phyloP scores from a whole-genome alignment of 129 eudicot species.

The Arctium lappa region DNA sequence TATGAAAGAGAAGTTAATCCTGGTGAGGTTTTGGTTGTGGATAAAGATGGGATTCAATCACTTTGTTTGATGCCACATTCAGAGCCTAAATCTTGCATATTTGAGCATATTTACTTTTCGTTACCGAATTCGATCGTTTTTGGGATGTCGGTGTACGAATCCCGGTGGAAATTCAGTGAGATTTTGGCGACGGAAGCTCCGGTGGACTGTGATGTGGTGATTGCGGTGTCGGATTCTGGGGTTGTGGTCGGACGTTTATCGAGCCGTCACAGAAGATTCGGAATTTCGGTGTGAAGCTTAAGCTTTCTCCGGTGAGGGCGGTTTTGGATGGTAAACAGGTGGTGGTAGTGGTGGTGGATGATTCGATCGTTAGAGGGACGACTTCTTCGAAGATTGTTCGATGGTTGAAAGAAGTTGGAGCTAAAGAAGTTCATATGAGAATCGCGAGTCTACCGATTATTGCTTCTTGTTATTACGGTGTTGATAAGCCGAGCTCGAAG shows the following conservation, averaged over 20 bases:
- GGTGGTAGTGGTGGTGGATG: conserved; percentile 79
- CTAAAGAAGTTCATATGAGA: conserved; percentile 80
- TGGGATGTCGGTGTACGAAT: conserved; percentile 68
- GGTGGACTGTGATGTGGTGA: conserved; percentile 76
- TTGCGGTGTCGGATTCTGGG: conserved; percentile 83
- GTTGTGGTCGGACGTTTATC: conserved; percentile 72
- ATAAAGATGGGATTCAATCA: conserved; percentile 57
- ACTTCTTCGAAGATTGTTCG: conserved; percentile 72
- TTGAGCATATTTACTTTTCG: conserved; percentile 72
- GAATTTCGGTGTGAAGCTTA: conserved; percentile 75
- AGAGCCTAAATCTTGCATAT: conserved; percentile 62
- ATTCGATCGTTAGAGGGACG: conserved; percentile 78
- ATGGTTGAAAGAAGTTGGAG: conserved; percentile 66
- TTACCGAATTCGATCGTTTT: conserved; percentile 66
- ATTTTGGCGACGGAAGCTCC: conserved; percentile 61
- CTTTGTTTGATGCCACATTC: conserved; percentile 54
- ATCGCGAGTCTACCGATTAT: conserved; percentile 79
- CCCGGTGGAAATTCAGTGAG: conserved; percentile 49
- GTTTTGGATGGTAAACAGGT: conserved; percentile 80
- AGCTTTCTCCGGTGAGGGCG: conserved; percentile 62
- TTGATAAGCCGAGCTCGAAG: conserved; percentile 74
- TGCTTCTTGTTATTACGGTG: conserved; percentile 74
- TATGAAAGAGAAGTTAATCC: conserved; percentile 69
- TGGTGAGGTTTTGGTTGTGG: conserved; percentile 64
- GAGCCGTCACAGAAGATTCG: conserved; percentile 74